These are phyloP conservation scores for Phytopythium chamaehyphon DNA, from an alignment of 352 stramenopile species.

Conservation along the genomic window DNA sequence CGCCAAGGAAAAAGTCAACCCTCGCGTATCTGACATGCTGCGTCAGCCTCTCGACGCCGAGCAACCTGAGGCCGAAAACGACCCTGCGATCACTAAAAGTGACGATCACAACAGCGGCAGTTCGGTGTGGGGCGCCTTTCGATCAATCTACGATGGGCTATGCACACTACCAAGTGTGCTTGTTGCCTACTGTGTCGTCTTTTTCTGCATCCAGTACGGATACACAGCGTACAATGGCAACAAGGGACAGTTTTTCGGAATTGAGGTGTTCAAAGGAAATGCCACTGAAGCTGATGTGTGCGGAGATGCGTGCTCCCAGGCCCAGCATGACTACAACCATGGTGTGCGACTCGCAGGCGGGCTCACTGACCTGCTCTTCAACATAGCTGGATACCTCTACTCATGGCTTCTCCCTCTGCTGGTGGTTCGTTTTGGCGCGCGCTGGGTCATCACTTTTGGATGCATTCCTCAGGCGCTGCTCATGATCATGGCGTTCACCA, in stretches of 20 bases:
- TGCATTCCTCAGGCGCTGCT: slow-evolving; percentile 46
- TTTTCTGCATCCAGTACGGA: slow-evolving; percentile 51
- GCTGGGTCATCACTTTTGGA: slow-evolving; percentile 33
- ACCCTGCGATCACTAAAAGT: neutral
- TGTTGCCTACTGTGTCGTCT: slow-evolving; percentile 45
- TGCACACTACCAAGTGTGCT: slow-evolving; percentile 35
- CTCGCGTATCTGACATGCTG: neutral
- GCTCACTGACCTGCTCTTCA: slow-evolving; percentile 46
- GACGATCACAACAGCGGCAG: slow-evolving; percentile 11
- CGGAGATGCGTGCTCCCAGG: slow-evolving; percentile 4
- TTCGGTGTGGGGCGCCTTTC: slow-evolving; percentile 34
- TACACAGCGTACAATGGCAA: slow-evolving; percentile 63
- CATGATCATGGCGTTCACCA: slow-evolving; percentile 50
- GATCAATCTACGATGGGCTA: slow-evolving; percentile 38
- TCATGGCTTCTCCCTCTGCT: slow-evolving; percentile 46
- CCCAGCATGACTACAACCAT: slow-evolving; percentile 43
- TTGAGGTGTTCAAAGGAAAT: slow-evolving; percentile 48
- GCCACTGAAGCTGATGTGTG: slow-evolving; percentile 43
- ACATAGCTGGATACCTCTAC: slow-evolving; percentile 44
- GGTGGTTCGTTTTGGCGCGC: slow-evolving; percentile 32
- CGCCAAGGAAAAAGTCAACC: slow-evolving; percentile 36
- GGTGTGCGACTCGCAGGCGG: slow-evolving; percentile 50
- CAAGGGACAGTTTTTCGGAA: slow-evolving; percentile 63
- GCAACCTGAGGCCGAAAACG: slow-evolving; percentile 10
- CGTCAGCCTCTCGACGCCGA: slow-evolving; percentile 10